Evolutionary conservation across 306 rosid species (phyloP).

Genomic region (Mimosa bimucronata): DNA sequence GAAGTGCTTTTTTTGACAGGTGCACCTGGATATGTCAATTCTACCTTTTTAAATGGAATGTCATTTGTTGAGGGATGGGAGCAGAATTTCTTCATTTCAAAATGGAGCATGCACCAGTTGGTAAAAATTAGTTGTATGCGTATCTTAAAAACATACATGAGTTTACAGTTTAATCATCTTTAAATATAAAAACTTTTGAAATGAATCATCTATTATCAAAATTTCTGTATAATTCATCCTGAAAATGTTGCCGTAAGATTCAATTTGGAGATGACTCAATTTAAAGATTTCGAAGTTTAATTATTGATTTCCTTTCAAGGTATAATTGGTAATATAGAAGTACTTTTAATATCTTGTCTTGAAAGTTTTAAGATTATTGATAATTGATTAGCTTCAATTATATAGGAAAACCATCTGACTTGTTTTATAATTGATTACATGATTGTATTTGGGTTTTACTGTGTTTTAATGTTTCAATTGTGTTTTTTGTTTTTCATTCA

Average conservation of each 20-base stretch:
- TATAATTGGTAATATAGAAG: neutral
- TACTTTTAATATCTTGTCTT: neutral
- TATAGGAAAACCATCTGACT: no score
- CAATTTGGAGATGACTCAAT: neutral
- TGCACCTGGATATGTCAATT: constrained; percentile 82
- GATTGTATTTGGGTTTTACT: constrained; percentile 21
- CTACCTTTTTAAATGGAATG: constrained; percentile 90
- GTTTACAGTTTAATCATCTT: neutral
- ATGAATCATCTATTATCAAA: neutral
- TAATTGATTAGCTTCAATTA: no score
- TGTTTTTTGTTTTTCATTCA: neutral
- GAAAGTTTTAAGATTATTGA: neutral
- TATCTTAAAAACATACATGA: constrained; percentile 18
- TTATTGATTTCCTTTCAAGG: neutral
- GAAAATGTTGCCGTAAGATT: neutral
- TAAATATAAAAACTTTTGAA: neutral
- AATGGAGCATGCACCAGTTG: constrained; percentile 99
- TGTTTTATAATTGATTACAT: neutral
- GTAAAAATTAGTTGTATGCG: constrained; percentile 51
- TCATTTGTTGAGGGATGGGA: constrained; percentile 97
- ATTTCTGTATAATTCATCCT: neutral
- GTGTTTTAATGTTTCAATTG: neutral
- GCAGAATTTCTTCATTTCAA: constrained; percentile 80
- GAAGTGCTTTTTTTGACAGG: constrained; percentile 56
- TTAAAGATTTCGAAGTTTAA: neutral